These are phyloP conservation scores for Fusarium sp. DNA, from an alignment of 2,329 filamentous ascomycete genomes.

Conservation along the genomic window DNA sequence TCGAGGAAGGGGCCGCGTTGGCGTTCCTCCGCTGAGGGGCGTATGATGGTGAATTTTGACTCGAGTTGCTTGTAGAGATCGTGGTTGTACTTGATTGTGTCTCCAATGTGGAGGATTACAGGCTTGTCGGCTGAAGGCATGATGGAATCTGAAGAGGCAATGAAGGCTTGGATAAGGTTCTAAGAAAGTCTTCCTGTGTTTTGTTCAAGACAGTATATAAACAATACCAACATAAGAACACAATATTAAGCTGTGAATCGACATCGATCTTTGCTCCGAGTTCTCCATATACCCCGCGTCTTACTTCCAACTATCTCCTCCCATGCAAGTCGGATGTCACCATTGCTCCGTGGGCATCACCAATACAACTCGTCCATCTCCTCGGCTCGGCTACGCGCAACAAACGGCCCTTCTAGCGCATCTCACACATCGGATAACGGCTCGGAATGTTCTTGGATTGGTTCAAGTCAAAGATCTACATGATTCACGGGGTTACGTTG, in stretches of 20 bases:
- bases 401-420: not conserved
- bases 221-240: not conserved
- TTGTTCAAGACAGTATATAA: not conserved
- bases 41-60: constrained; percentile 45
- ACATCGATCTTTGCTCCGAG: not conserved
- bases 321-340: not conserved
- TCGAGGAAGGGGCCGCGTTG: constrained; percentile 50
- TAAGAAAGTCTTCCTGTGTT: rapidly evolving
- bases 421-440: not conserved
- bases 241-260: rapidly evolving
- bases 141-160: not conserved
- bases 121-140: constrained; percentile 31
- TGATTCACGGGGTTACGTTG: not conserved
- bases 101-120: constrained; percentile 46
- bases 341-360: not conserved
- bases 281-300: not conserved
- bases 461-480: not conserved
- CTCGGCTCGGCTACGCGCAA: not conserved
- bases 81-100: constrained; percentile 45
- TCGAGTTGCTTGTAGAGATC: constrained; percentile 46
- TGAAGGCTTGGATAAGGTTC: not conserved
- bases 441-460: constrained; percentile 10
- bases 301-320: not conserved
- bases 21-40: constrained; percentile 50
- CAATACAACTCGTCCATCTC: not conserved